These are phyloP conservation scores for Suillus subaureus DNA, from an alignment of 768 basidiomycete genomes.

Conservation along the genomic window DNA sequence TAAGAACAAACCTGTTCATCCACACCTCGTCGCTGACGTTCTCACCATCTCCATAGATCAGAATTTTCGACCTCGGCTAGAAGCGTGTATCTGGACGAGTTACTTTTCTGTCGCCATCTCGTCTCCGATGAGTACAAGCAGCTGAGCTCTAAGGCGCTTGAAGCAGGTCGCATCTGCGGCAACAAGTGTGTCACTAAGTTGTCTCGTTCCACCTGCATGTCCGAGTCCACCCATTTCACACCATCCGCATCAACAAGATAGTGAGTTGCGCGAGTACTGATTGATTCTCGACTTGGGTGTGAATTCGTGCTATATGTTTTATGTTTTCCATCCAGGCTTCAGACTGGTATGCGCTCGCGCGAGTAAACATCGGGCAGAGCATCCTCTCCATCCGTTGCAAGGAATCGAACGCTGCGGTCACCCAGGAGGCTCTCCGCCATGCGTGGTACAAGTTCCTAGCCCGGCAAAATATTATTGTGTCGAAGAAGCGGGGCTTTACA, in stretches of 20 bases:
- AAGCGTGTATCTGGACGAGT: conserved; percentile 95
- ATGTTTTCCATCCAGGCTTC: conserved; percentile 53
- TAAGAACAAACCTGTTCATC: conserved; percentile 90
- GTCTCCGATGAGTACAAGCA: conserved; percentile 99
- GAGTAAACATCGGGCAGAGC: conserved; percentile 97
- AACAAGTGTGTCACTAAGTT: conserved; percentile 99
- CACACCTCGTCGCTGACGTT: background rate
- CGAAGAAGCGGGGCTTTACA: conserved; percentile 99
- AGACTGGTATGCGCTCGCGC: conserved; percentile 97
- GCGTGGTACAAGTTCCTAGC: conserved; percentile 99
- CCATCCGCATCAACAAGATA: conserved; percentile 99
- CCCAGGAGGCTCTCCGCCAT: conserved; percentile 96
- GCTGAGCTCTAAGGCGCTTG: conserved; percentile 91
- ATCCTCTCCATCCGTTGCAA: conserved; percentile 92
- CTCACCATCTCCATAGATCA: conserved; percentile 60
- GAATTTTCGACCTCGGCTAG: conserved; percentile 94
- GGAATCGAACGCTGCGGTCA: conserved; percentile 82
- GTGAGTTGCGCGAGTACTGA: conserved; percentile 99
- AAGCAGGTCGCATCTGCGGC: conserved; percentile 98
- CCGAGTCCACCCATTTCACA: conserved; percentile 97
- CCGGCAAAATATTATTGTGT: conserved; percentile 94
- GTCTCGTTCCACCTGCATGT: conserved; percentile 97
- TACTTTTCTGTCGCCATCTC: conserved; percentile 95
- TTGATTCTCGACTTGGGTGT: conserved; percentile 55
- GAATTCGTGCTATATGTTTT: background rate